Base-by-base conservation (phyloP, 208 protist species). In the Trichomonas vaginalis region DNA sequence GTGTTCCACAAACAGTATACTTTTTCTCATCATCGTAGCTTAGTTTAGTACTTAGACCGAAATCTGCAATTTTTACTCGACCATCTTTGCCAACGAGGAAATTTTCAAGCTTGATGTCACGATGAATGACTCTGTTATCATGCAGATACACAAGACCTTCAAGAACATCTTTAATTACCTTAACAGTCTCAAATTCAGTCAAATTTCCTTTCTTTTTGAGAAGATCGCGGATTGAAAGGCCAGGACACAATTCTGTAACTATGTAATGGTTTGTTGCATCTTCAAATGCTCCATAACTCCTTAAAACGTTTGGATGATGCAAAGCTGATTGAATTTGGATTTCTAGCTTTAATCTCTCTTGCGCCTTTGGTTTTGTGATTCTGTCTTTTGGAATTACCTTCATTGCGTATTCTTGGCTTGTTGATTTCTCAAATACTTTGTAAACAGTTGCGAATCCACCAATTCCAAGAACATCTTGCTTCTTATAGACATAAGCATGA, bases 71-170 rank as follows among this genome's bases (percentile, higher is more conserved):
- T 96, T 99, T 99, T n/a, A 99, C 96, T 87, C 98, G 97, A 49
- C 97, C 95, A 95, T 97, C 96, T 79, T 86, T 96, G 96, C 98
- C 98, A 48, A 99, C 97, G 97, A 99, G 98, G 56, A 99, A 98
- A 96, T 99, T 99, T 61, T 98, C 98, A 23, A 98, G 97, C 96
- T 99, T 99, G 39, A 99, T 96, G 96, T 99, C 98, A 37, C 99
- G 97, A 96, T 99, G 98, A 96, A 99, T 99, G 45, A 99, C 97
- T 80, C 97, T 70, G 1, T 95, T 61, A 10, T 45, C 37, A 47
- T 95, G 92, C 2, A 95, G 15, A 95, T 95, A 95, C 2, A 17
- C 23, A 35, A 95, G 21, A 21, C 92, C 92, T 21, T 95, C 21
- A 27, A 95, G 10, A 35, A 95, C 37, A 9, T 95, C 88, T 47